These are phyloP conservation scores for Syzygium oleosum DNA, from an alignment of 345 rosid species.

Conservation along the genomic window DNA sequence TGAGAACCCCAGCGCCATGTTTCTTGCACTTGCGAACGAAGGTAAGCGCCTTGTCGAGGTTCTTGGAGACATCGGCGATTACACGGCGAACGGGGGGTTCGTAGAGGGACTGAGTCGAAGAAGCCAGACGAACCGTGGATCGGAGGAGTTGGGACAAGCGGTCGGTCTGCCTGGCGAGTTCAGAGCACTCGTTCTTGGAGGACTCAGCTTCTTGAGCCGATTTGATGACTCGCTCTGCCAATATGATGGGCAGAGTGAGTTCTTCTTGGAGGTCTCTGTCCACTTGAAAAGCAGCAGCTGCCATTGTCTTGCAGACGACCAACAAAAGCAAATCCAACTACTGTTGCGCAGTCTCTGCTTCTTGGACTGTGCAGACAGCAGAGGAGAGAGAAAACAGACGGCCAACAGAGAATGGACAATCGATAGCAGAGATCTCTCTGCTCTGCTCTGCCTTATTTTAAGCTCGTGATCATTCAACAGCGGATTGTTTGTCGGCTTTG, in stretches of 20 bases:
- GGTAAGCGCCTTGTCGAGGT: conserved; percentile 46
- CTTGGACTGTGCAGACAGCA: neutral
- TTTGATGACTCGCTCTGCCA: conserved; percentile 40
- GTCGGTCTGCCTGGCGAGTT: conserved; percentile 35
- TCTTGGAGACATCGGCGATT: conserved; percentile 40
- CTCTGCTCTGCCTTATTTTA: neutral
- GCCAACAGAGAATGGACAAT: neutral
- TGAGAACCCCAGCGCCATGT: conserved; percentile 30
- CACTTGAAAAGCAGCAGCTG: conserved; percentile 2
- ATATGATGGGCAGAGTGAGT: conserved; percentile 23
- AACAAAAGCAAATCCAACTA: neutral
- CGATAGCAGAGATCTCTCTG: neutral
- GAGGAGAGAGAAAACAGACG: neutral
- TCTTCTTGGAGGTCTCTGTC: conserved; percentile 24
- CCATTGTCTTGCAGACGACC: neutral
- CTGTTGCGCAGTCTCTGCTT: neutral
- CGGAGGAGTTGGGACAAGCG: conserved; percentile 45
- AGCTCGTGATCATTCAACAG: neutral
- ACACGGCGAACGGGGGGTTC: conserved; percentile 51
- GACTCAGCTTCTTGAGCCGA: conserved; percentile 32
- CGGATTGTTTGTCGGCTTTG: neutral
- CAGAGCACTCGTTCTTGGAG: conserved; percentile 34
- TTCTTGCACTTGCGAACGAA: conserved; percentile 49
- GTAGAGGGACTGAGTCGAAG: conserved; percentile 31
- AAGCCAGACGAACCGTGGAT: conserved; percentile 33